Evolutionary conservation across 2,329 filamentous ascomycete genomes (phyloP), one percentile per base, ranked within the genome.

Genomic region (Cladosporium cucumerinum): DNA sequence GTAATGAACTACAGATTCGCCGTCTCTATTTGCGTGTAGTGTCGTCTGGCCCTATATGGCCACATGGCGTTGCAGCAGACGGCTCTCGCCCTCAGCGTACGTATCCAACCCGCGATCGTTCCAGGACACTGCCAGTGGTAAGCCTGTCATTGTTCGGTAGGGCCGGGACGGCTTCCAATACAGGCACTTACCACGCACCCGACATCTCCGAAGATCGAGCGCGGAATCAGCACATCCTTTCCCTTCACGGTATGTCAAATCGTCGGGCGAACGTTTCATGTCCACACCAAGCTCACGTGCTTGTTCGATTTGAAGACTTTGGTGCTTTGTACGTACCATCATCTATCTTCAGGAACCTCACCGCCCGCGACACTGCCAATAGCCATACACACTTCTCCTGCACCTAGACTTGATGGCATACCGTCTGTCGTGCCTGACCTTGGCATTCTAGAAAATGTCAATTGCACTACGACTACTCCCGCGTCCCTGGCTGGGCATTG

Each of bases 211-310:
- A 60, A 48, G 57, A 60, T 48, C 26, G 39, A 46, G 57, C 57
- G 57, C 54, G 16, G 34, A 18, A 39, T 18, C n/a, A 28, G 51
- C 51, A 54, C 18, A 54, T 54, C 51, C 51, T 28, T 52, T 52
- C 49, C 49, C 51, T 54, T 28, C 51, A 54, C 51, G 51, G 51
- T 30, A 28, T 54, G 51, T 54, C 51, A 54, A 28, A 30, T 30
- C 51, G 51, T 54, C 32, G 60, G 60, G 49, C 49, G 25, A 62
- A 34, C 60, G 60, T 62, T 62, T 62, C 60, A 62, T 28, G 60
- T 62, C 60, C 48, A 62, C 60, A 25, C 60, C 43, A 21, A 12
- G 32, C 48, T 62, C 60, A 49, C 60, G 60, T 62, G 60, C 48
- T 46, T 32, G 34, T 32, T 46, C 39, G 26, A 30, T 30, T 55